Conservation (phyloP, 495 filamentous ascomycete genomes). For the Podospora pseudoanserina region DNA sequence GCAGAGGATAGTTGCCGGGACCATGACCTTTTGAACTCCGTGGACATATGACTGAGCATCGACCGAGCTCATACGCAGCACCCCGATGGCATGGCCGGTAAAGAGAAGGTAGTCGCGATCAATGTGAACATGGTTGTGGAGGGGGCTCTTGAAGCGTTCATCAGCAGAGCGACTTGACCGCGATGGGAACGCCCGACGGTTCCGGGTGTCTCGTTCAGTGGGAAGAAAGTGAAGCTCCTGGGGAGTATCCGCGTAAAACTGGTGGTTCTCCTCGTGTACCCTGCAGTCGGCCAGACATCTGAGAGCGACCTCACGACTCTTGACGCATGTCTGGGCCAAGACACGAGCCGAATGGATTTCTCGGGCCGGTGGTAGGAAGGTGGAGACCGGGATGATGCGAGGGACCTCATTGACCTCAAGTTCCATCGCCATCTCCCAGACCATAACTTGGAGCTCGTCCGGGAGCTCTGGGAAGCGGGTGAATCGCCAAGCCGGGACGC, state of each 20-base stretch:
- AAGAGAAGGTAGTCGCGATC: conserved; percentile 5
- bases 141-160: neutral
- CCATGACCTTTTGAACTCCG: neutral
- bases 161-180: neutral
- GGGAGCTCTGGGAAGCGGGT: conserved; percentile 1
- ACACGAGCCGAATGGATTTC: conserved; percentile 2
- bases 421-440: neutral
- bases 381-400: neutral
- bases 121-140: conserved; percentile 5
- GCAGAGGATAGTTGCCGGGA: neutral
- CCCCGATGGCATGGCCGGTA: neutral
- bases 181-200: neutral
- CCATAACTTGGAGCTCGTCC: neutral
- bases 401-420: neutral
- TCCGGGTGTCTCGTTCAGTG: neutral
- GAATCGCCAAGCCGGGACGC: neutral
- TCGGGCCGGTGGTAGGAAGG: neutral
- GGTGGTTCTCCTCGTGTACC: neutral
- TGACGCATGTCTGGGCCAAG: neutral
- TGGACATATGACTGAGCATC: neutral
- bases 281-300: neutral
- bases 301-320: conserved; percentile 1
- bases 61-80: neutral
- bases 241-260: no score
- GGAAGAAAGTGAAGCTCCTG: neutral